Conservation (phyloP, 208 protist species). For the Herpetomonas tarakana region DNA sequence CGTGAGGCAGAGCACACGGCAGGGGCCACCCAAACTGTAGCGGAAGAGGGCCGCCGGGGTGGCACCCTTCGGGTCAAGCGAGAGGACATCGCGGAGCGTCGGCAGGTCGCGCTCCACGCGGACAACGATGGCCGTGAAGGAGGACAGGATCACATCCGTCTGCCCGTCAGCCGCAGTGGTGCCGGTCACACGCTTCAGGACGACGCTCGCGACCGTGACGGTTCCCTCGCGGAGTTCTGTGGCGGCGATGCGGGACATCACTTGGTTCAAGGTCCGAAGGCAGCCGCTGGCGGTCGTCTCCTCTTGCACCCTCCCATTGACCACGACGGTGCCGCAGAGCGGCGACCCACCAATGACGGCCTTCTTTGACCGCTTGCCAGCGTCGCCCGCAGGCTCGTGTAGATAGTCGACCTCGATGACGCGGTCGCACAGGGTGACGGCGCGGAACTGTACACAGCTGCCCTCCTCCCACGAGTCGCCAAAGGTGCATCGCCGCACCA, state of each 20-base stretch:
- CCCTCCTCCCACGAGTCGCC: conserved; percentile 14
- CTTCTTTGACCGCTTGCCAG: neutral
- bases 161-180: neutral
- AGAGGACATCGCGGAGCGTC: conserved; percentile 26
- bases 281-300: conserved; percentile 6
- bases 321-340: conserved; percentile 34
- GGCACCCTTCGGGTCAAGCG: conserved; percentile 20
- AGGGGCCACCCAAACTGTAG: conserved; percentile 30
- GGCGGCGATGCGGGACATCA: neutral
- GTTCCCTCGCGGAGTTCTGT: conserved; percentile 5
- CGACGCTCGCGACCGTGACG: conserved; percentile 19
- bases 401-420: conserved; percentile 13
- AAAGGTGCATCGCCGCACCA: conserved; percentile 19
- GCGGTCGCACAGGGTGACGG: conserved; percentile 18
- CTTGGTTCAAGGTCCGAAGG: conserved; percentile 7
- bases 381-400: neutral
- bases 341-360: conserved; percentile 23
- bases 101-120: conserved; percentile 21
- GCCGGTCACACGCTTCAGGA: conserved; percentile 14
- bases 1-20: conserved; percentile 24
- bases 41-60: conserved; percentile 30
- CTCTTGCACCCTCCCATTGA: conserved; percentile 20
- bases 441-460: conserved; percentile 29
- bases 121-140: conserved; percentile 20
- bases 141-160: conserved; percentile 24